These are phyloP conservation scores for Hevea brasiliensis DNA, from an alignment of 345 rosid genomes.

Conservation along the genomic window DNA sequence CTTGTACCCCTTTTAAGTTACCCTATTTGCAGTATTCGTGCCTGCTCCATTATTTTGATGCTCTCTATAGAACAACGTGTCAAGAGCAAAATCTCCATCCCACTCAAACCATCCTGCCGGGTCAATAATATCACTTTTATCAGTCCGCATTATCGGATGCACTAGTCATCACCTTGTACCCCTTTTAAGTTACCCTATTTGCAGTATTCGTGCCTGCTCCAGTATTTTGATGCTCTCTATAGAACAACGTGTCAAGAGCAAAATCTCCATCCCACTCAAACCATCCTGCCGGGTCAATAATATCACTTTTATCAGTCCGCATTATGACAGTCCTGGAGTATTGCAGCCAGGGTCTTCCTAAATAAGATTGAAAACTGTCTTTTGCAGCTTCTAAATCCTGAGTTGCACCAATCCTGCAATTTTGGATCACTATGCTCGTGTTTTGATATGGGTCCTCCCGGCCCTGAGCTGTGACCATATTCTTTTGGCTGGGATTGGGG, in stretches of 20 bases:
- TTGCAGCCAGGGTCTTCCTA: slow-evolving; percentile 76
- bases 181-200: slow-evolving; percentile 57
- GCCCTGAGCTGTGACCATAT: slow-evolving; percentile 84
- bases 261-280: slow-evolving; percentile 58
- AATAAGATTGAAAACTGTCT: slow-evolving; percentile 38
- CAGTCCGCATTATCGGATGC: slow-evolving; percentile 50
- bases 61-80: slow-evolving; percentile 61
- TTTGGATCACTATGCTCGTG: slow-evolving; percentile 71
- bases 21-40: slow-evolving; percentile 51
- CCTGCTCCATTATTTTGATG: slow-evolving; percentile 62
- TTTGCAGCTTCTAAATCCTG: slow-evolving; percentile 42
- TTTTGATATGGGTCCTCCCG: slow-evolving; percentile 64
- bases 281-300: slow-evolving; percentile 69
- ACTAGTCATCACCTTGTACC: slow-evolving; percentile 42
- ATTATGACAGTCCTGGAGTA: slow-evolving; percentile 66
- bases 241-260: slow-evolving; percentile 57
- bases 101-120: slow-evolving; percentile 72
- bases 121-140: slow-evolving; percentile 48
- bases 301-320: slow-evolving; percentile 52
- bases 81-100: slow-evolving; percentile 59
- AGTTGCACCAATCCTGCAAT: slow-evolving; percentile 66
- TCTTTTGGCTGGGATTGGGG: slow-evolving; percentile 57
- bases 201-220: slow-evolving; percentile 58
- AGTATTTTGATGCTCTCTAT: slow-evolving; percentile 60
- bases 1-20: slow-evolving; percentile 51